phyloP scores from a whole-genome alignment of 768 basidiomycete genomes.

The Tylopilus balloui region DNA sequence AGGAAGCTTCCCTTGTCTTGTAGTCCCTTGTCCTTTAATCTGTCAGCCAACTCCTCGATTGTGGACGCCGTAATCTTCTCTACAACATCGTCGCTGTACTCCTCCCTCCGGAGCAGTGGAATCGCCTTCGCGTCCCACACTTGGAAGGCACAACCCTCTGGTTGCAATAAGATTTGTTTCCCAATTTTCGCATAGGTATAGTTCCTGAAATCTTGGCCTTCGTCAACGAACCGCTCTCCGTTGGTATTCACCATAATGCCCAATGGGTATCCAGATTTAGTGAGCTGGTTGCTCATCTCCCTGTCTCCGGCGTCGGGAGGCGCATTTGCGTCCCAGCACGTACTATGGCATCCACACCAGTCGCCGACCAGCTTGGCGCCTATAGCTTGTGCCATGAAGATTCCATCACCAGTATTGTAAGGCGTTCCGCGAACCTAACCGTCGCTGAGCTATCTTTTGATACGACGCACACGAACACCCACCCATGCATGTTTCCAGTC shows the following conservation, averaged over 20 bases:
- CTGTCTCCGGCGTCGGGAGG: constrained; percentile 48
- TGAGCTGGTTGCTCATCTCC: constrained; percentile 61
- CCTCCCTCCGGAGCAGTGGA: constrained; percentile 50
- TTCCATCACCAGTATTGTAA: constrained; percentile 65
- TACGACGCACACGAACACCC: constrained; percentile 1
- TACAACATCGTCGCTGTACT: constrained; percentile 61
- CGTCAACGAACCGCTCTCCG: constrained; percentile 64
- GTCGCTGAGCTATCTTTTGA: neutral
- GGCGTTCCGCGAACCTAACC: constrained; percentile 64
- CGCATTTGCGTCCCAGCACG: constrained; percentile 67
- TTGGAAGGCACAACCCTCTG: constrained; percentile 59
- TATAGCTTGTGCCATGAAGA: constrained; percentile 45
- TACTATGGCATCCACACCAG: constrained; percentile 68
- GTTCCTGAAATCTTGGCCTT: constrained; percentile 68
- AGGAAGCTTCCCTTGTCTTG: constrained; percentile 40
- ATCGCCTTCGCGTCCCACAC: constrained; percentile 52
- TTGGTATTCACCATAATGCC: constrained; percentile 62
- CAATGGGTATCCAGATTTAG: constrained; percentile 70
- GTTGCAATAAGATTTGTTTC: constrained; percentile 52
- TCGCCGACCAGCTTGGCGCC: constrained; percentile 60
- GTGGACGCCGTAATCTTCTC: constrained; percentile 47
- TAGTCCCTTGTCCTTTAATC: constrained; percentile 44
- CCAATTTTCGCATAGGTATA: constrained; percentile 72
- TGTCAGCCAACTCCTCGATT: constrained; percentile 47
- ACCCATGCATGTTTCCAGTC: constrained; percentile 59